Conservation (phyloP, 192 early-diverging fungal genomes). For the Backusella parvicylindrica region DNA sequence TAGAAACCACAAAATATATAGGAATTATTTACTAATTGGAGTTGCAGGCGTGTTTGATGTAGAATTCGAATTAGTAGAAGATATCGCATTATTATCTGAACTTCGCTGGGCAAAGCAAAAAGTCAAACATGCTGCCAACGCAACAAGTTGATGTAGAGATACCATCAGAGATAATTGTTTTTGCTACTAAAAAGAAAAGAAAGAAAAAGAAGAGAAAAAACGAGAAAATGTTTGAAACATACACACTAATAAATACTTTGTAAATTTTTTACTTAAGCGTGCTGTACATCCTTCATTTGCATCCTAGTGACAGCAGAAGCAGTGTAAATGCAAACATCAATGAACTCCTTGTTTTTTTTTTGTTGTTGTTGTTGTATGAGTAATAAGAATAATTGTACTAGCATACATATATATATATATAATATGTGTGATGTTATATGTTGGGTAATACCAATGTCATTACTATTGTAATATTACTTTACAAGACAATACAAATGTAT, state of each 20-base stretch:
- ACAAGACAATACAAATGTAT: background rate
- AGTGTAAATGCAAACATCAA: conserved; percentile 1
- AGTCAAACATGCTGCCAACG: background rate
- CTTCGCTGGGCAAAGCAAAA: background rate
- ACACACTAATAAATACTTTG: background rate
- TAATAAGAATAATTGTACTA: background rate
- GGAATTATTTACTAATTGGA: background rate
- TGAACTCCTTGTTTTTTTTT: background rate
- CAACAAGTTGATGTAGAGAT: background rate
- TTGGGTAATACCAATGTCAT: background rate
- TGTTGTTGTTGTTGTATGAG: background rate
- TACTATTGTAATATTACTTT: background rate
- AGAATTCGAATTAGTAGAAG: background rate
- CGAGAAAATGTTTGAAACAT: background rate
- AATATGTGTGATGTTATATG: background rate
- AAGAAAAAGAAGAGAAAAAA: background rate
- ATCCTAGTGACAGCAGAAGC: background rate
- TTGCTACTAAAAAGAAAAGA: background rate
- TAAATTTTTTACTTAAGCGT: background rate
- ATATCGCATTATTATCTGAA: background rate
- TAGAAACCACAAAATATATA: background rate
- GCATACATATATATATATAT: background rate
- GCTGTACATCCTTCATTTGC: conserved; percentile 1
- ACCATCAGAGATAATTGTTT: background rate
- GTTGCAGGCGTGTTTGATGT: background rate